Conservation (phyloP, 768 basidiomycete species). For the Epithele typhae region DNA sequence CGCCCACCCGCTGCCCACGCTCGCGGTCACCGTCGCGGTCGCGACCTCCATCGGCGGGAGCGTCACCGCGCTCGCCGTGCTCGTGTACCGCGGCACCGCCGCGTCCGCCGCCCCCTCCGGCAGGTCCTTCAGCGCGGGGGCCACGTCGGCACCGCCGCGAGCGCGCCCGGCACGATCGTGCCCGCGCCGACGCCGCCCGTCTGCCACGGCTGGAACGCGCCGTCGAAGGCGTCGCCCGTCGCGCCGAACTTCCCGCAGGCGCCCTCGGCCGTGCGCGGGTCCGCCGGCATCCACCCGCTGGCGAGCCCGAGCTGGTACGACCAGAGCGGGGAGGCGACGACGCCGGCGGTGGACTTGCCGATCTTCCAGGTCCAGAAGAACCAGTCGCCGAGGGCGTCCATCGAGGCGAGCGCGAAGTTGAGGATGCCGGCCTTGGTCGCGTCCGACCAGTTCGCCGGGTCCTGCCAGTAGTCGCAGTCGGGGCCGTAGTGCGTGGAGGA, state of each 20-base stretch:
- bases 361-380: slow-evolving; percentile 83
- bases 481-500: slow-evolving; percentile 32
- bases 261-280: slow-evolving; percentile 64
- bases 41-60: slow-evolving; percentile 44
- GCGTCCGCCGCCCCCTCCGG: slow-evolving; percentile 41
- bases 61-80: slow-evolving; percentile 49
- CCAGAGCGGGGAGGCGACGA: slow-evolving; percentile 54
- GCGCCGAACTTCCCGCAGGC: slow-evolving; percentile 53
- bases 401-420: slow-evolving; percentile 46
- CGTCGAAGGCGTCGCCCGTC: slow-evolving; percentile 41
- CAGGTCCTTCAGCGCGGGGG: slow-evolving; percentile 56
- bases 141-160: slow-evolving; percentile 37
- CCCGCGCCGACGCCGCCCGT: slow-evolving; percentile 58
- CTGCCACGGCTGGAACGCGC: slow-evolving; percentile 53
- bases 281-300: slow-evolving; percentile 70
- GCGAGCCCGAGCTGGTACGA: slow-evolving; percentile 63
- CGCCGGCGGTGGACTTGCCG: slow-evolving; percentile 46
- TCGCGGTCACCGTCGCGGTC: slow-evolving; percentile 36
- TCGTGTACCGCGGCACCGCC: slow-evolving; percentile 55
- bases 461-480: slow-evolving; percentile 39
- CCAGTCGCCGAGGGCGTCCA: slow-evolving; percentile 64
- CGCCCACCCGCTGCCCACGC: slow-evolving; percentile 51
- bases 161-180: slow-evolving; percentile 38
- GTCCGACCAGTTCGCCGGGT: slow-evolving; percentile 45
- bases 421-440: slow-evolving; percentile 44